Evolutionary conservation across 306 rosid species (phyloP).

Genomic region (Clitoria ternatea): DNA sequence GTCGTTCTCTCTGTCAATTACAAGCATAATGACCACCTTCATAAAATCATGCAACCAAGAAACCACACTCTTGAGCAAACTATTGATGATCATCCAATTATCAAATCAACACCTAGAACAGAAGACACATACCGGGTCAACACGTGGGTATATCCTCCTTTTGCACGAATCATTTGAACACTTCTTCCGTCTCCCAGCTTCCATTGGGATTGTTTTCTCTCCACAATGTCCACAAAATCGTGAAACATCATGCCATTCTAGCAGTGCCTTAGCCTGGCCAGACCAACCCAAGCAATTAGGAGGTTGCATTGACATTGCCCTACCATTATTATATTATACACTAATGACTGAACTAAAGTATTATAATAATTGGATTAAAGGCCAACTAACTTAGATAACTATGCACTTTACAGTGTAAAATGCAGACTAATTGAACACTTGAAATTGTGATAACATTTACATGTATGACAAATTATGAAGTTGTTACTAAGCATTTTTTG

Average conservation of each 20-base stretch:
- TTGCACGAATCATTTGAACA: constrained; percentile 76
- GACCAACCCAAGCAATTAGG: constrained; percentile 25
- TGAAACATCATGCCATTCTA: constrained; percentile 77
- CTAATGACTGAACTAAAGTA: background rate
- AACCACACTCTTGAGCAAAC: constrained; percentile 15
- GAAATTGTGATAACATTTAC: no score
- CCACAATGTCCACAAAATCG: constrained; percentile 88
- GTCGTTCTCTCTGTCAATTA: constrained; percentile 76
- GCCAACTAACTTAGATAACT: background rate
- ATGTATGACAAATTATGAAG: no score
- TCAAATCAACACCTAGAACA: constrained; percentile 13
- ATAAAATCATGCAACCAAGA: constrained; percentile 11
- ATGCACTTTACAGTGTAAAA: background rate
- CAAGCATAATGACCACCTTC: constrained; percentile 93
- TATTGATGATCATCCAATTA: constrained; percentile 10
- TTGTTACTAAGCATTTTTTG: no score
- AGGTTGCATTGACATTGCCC: background rate
- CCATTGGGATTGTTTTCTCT: constrained; percentile 59
- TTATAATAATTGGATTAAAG: background rate
- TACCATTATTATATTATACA: background rate
- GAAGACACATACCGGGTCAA: constrained; percentile 66
- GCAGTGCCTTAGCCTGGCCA: constrained; percentile 79
- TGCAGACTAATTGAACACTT: no score
- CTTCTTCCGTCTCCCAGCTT: constrained; percentile 81
- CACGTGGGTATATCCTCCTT: constrained; percentile 79